phyloP scores from a whole-genome alignment of 768 basidiomycete species.

The Sarcodon aspratus region DNA sequence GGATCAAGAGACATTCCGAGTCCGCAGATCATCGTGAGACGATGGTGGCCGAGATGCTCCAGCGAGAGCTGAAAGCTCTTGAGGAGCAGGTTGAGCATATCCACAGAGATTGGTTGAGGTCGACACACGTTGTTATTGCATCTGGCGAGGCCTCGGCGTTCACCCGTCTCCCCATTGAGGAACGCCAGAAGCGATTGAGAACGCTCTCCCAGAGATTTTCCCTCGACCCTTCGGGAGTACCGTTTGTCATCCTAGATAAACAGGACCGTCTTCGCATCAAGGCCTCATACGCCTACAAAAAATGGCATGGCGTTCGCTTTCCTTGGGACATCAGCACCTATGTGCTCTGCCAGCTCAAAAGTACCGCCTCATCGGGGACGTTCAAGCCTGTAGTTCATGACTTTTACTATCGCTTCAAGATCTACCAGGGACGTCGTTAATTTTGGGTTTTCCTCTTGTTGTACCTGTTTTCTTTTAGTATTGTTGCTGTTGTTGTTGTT shows the following conservation, averaged over 20 bases:
- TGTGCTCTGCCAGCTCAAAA: slow-evolving; percentile 42
- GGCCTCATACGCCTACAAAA: slow-evolving; percentile 39
- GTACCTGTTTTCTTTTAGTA: not conserved
- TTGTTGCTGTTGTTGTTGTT: not conserved
- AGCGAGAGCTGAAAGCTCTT: slow-evolving; percentile 25
- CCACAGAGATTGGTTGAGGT: slow-evolving; percentile 2
- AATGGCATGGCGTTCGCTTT: slow-evolving; percentile 24
- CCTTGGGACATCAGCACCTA: slow-evolving; percentile 47
- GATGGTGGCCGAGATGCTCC: slow-evolving; percentile 11
- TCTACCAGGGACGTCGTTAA: not conserved
- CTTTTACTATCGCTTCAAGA: slow-evolving; percentile 29
- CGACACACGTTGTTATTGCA: not conserved
- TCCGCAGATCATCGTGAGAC: slow-evolving; percentile 4
- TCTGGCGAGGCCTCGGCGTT: slow-evolving; percentile 14
- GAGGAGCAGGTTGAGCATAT: slow-evolving; percentile 25
- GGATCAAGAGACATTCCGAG: slow-evolving; percentile 9
- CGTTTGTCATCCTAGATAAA: slow-evolving; percentile 14
- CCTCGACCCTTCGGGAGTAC: slow-evolving; percentile 15
- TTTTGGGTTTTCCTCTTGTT: not conserved
- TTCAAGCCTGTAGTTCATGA: slow-evolving; percentile 27
- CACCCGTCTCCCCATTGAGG: slow-evolving; percentile 27
- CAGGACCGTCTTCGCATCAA: slow-evolving; percentile 25
- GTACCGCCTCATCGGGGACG: slow-evolving; percentile 21
- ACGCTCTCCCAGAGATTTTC: slow-evolving; percentile 28
- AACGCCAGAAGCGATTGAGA: slow-evolving; percentile 36